These are phyloP conservation scores for Bipolaris cookei DNA, from an alignment of 2,329 filamentous ascomycete genomes.

Conservation along the genomic window DNA sequence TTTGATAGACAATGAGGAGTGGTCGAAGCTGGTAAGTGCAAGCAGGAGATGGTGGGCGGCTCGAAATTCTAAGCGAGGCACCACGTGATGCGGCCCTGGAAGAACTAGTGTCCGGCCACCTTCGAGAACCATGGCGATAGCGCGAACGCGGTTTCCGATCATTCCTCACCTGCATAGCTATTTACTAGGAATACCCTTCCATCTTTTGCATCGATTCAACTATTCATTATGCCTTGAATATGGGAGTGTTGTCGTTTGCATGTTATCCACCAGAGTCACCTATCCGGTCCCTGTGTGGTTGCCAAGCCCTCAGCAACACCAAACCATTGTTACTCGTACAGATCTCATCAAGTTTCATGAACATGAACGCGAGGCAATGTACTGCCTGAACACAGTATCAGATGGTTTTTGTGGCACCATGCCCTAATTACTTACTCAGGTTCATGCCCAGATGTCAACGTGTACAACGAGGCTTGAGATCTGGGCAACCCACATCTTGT, in stretches of 20 bases:
- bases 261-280: not conserved
- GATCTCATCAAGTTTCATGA: not conserved
- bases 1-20: slow-evolving; percentile 27
- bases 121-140: not conserved
- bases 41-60: slow-evolving; percentile 10
- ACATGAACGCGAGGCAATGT: not conserved
- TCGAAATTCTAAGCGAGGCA: slow-evolving; percentile 14
- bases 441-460: not conserved
- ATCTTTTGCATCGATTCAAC: not conserved
- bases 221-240: no score
- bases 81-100: slow-evolving; percentile 12
- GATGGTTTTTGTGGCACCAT: not conserved
- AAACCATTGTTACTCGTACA: not conserved
- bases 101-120: slow-evolving; percentile 12
- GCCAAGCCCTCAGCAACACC: not conserved
- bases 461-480: not conserved
- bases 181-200: not conserved
- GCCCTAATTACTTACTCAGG: not conserved
- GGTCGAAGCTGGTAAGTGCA: slow-evolving; percentile 23
- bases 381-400: not conserved
- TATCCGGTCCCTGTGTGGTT: not conserved
- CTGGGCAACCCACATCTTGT: not conserved
- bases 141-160: not conserved
- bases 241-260: not conserved
- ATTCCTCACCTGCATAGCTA: not conserved